phyloP scores from a whole-genome alignment of 768 basidiomycete species.

The Basidioascus undulatus region DNA sequence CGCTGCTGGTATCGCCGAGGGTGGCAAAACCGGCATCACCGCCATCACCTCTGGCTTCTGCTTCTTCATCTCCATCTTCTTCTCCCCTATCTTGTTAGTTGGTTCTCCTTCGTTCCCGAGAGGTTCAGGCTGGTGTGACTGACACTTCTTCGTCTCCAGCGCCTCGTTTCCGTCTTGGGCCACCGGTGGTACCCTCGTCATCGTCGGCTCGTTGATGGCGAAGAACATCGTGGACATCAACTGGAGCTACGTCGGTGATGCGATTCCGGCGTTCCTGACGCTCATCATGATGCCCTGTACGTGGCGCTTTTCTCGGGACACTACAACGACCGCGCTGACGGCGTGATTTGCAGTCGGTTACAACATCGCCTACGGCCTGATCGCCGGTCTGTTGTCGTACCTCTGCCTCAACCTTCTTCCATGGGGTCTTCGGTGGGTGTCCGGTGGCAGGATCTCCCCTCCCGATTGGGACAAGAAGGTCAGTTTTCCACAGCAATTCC shows the following conservation, averaged over 20 bases:
- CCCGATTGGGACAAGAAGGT: constrained; percentile 43
- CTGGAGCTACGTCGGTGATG: constrained; percentile 68
- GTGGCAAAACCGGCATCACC: constrained; percentile 65
- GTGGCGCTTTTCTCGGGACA: constrained; percentile 12
- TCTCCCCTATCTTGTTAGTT: constrained; percentile 74
- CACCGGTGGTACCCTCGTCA: constrained; percentile 59
- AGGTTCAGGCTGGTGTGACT: no score
- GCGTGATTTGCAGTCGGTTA: neutral
- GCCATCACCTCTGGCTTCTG: constrained; percentile 44
- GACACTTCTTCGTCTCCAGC: no score
- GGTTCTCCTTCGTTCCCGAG: no score
- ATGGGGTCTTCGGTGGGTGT: constrained; percentile 29
- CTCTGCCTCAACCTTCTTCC: constrained; percentile 48
- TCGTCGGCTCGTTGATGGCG: constrained; percentile 76
- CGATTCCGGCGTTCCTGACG: constrained; percentile 66
- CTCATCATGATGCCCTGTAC: constrained; percentile 37
- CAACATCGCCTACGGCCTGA: constrained; percentile 75
- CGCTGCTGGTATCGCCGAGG: constrained; percentile 34
- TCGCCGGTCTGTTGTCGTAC: constrained; percentile 49
- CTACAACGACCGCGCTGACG: neutral
- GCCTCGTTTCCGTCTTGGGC: constrained; percentile 71
- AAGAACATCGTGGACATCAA: constrained; percentile 67
- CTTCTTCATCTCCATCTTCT: constrained; percentile 69
- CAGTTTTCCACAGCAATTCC: no score
- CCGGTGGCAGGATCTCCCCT: constrained; percentile 37